Conservation (phyloP, 2,329 filamentous ascomycete species). For the Ustulina deusta region DNA sequence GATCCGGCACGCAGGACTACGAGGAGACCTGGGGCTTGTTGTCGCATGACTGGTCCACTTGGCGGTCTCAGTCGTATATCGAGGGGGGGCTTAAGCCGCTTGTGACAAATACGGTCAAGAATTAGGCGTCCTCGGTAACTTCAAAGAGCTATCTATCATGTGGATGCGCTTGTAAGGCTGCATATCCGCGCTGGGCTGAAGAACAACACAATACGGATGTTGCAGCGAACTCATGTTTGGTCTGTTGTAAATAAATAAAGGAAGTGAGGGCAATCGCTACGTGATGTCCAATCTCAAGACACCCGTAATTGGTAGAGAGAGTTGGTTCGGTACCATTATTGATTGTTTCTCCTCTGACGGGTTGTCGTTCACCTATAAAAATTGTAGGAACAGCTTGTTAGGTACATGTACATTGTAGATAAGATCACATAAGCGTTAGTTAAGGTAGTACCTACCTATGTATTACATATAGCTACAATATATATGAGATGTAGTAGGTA, state of each 20-base stretch:
- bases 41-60: constrained; percentile 65
- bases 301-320: too few relatives aligned
- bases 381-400: too few relatives aligned
- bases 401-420: too few relatives aligned
- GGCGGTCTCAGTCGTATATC: constrained; percentile 60
- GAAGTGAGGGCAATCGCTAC: background rate
- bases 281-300: too few relatives aligned
- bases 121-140: constrained; percentile 8
- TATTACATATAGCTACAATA: too few relatives aligned
- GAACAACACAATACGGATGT: background rate
- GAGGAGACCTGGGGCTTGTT: constrained; percentile 70
- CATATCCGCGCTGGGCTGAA: background rate
- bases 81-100: constrained; percentile 54
- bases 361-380: too few relatives aligned
- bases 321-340: too few relatives aligned
- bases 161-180: background rate
- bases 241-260: background rate
- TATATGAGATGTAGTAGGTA: too few relatives aligned
- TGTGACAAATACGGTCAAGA: constrained; percentile 30
- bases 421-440: too few relatives aligned
- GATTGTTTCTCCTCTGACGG: too few relatives aligned
- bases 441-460: too few relatives aligned
- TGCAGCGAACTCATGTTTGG: background rate
- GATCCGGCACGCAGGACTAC: constrained; percentile 63
- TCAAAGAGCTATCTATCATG: background rate